Evolutionary conservation across 805 yeast species (phyloP), one percentile per base, ranked within the genome.

Genomic region (Starmerella bombi): DNA sequence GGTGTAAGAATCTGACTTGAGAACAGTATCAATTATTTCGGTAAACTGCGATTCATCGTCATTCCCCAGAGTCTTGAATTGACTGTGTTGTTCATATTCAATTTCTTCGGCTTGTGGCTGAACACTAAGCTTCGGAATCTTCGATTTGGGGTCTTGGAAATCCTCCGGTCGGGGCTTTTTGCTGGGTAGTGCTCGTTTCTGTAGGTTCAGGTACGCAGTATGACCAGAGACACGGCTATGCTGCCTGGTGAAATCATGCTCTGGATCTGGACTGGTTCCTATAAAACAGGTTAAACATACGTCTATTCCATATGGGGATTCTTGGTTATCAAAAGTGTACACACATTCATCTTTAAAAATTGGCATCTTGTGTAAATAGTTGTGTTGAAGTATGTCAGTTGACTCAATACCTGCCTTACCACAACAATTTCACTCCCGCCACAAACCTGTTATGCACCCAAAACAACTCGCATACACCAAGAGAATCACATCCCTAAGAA

Each of bases 331-430:
- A 55, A 80, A 88, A 39, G 86, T 79, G 60, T 72, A 88, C 63
- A 80, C 80, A 56, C 96, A 86, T 50, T 85, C 95, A 62, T 88
- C 96, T 55, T 83, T 86, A 53, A 74, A 77, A 15, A 86, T 73
- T 2, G 67, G 63, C 19, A 50, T 50, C n/a, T n/a, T n/a, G n/a
- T n/a, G n/a, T n/a, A n/a, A n/a, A n/a, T n/a, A n/a, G n/a, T n/a
- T n/a, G n/a, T n/a, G n/a, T n/a, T n/a, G n/a, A n/a, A n/a, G n/a
- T n/a, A n/a, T n/a, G n/a, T n/a, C n/a, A n/a, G n/a, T n/a, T n/a
- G n/a, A n/a, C n/a, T n/a, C n/a, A n/a, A n/a, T n/a, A n/a, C n/a
- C n/a, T n/a, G n/a, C n/a, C n/a, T n/a, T n/a, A n/a, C n/a, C n/a
- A n/a, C n/a, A n/a, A n/a, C n/a, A n/a, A n/a, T n/a, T n/a, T n/a